Evolutionary conservation across 192 early-diverging fungal genomes (phyloP).

Genomic region (Linnemannia exigua): DNA sequence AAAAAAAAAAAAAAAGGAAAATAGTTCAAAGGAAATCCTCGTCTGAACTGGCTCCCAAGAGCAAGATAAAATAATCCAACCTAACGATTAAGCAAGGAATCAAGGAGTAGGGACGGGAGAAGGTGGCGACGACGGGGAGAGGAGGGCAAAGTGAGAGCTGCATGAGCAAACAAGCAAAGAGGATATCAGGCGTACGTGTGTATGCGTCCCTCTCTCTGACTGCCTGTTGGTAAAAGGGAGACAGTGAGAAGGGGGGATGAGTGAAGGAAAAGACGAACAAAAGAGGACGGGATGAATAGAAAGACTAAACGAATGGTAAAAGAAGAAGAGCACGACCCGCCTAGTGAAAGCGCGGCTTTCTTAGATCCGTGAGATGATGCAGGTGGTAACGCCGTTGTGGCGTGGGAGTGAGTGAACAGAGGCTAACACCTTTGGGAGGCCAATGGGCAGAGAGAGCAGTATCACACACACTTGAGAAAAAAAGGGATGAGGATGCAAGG

Average conservation of each 20-base stretch:
- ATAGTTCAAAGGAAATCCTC: not conserved
- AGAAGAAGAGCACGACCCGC: not conserved
- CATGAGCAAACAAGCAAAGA: not conserved
- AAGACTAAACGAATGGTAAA: not conserved
- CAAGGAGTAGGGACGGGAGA: not conserved
- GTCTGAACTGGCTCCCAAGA: not conserved
- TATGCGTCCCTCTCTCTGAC: not conserved
- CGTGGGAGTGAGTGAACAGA: not conserved
- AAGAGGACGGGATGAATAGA: not conserved
- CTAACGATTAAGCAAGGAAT: not conserved
- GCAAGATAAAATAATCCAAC: not conserved
- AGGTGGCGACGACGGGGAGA: too few relatives aligned
- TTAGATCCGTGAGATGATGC: not conserved
- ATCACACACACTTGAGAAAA: not conserved
- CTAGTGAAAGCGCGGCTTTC: not conserved
- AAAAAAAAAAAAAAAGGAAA: not conserved
- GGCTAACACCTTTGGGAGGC: not conserved
- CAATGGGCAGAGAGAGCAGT: not conserved
- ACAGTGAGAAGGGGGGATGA: not conserved
- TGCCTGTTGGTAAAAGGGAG: not conserved
- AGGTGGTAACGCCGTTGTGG: not conserved
- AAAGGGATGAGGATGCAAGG: not conserved
- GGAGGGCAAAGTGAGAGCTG: not conserved
- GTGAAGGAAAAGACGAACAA: not conserved
- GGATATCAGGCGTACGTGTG: not conserved